Evolutionary conservation across 2,329 filamentous ascomycete genomes (phyloP).

Genomic region (Ampelomyces quisqualis): DNA sequence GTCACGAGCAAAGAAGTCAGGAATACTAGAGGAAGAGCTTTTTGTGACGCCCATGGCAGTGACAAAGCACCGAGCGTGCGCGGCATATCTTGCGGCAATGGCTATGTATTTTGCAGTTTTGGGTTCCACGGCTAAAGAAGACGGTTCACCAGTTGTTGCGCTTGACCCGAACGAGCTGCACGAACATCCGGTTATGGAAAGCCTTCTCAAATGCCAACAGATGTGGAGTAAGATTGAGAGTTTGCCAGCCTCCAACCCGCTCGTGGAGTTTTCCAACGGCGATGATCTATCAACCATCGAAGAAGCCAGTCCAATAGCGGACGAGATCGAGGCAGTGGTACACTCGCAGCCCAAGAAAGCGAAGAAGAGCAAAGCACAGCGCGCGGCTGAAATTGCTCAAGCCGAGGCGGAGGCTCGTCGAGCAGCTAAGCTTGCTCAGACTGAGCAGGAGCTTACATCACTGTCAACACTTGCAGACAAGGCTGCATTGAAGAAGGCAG

Average conservation of each 20-base stretch:
- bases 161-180: conserved; percentile 76
- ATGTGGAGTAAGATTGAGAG: conserved; percentile 76
- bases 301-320: conserved; percentile 34
- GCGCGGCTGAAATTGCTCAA: conserved; percentile 55
- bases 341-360: conserved; percentile 39
- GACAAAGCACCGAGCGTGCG: conserved; percentile 76
- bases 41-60: conserved; percentile 36
- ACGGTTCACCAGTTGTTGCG: conserved; percentile 55
- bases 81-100: conserved; percentile 81
- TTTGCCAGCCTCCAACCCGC: conserved; percentile 56
- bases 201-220: conserved; percentile 73
- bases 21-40: conserved; percentile 10
- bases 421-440: conserved; percentile 55
- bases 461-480: conserved; percentile 63
- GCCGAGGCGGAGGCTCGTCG: conserved; percentile 56
- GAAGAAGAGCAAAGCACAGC: conserved; percentile 53
- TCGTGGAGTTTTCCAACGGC: conserved; percentile 34
- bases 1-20: conserved; percentile 27
- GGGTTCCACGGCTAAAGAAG: conserved; percentile 70
- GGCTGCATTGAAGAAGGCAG: conserved; percentile 51
- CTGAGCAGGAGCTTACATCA: conserved; percentile 72
- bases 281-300: conserved; percentile 41
- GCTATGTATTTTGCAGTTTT: conserved; percentile 94
- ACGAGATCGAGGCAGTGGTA: conserved; percentile 38
- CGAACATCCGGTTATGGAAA: conserved; percentile 89